A percentile compares a stretch with the other conserved stretches of the same genome.
Evolutionary conservation across 768 basidiomycete species (phyloP).

Genomic region (Boletus patriciae): DNA sequence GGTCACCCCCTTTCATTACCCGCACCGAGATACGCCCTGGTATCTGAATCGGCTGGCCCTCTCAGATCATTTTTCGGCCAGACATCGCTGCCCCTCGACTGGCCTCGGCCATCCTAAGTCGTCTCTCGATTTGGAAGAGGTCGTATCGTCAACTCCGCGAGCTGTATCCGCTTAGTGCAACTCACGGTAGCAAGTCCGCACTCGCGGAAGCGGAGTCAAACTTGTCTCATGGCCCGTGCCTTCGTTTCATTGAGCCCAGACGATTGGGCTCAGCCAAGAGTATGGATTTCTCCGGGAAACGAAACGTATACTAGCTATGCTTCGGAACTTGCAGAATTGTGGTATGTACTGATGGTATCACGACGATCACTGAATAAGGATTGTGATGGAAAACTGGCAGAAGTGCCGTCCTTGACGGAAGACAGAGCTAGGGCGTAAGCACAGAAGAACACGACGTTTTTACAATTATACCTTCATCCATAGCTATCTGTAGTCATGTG

Average conservation of each 20-base stretch:
- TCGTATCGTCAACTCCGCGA: constrained; percentile 33
- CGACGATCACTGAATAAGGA: background rate
- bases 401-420: background rate
- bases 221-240: background rate
- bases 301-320: background rate
- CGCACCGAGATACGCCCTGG: background rate
- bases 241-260: background rate
- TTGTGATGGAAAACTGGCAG: background rate
- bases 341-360: background rate
- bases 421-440: background rate
- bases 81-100: background rate
- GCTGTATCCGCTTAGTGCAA: constrained; percentile 19
- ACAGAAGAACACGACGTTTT: background rate
- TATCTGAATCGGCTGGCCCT: background rate
- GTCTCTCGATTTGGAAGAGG: constrained; percentile 32
- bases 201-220: constrained; percentile 34
- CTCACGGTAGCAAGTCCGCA: constrained; percentile 24
- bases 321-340: background rate
- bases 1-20: background rate
- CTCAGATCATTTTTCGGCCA: background rate
- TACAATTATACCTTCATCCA: background rate
- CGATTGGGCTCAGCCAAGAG: background rate
- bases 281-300: background rate
- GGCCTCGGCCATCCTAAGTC: constrained; percentile 11
- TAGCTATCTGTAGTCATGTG: background rate